These are phyloP conservation scores for Rhodotorula sp. DNA, from an alignment of 1,284 basidiomycete species.

Conservation along the genomic window DNA sequence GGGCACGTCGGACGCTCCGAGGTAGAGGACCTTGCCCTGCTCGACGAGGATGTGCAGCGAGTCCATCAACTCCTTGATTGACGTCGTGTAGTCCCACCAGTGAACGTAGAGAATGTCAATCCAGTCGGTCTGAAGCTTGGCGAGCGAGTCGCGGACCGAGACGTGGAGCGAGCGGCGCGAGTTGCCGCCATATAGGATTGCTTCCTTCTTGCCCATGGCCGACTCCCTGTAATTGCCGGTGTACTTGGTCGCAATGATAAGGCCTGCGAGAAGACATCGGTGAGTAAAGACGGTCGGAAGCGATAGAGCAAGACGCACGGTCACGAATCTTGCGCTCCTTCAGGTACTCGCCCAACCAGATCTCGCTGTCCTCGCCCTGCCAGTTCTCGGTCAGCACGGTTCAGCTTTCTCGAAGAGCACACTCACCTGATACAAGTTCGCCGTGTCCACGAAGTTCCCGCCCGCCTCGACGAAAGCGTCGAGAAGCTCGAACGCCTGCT, in stretches of 20 bases:
- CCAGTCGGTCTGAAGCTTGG: conserved; percentile 59
- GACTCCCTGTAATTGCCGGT: conserved; percentile 41
- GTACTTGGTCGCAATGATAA: conserved; percentile 56
- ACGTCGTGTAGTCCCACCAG: conserved; percentile 56
- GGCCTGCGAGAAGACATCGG: conserved; percentile 1
- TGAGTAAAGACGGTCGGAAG: no score
- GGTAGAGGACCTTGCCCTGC: conserved; percentile 56
- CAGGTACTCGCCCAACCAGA: conserved; percentile 61
- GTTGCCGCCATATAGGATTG: conserved; percentile 55
- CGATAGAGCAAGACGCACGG: conserved; percentile 43
- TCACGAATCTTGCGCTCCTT: conserved; percentile 56
- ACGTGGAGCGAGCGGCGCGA: conserved; percentile 53
- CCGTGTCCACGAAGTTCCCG: conserved; percentile 48
- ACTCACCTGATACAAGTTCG: conserved; percentile 24
- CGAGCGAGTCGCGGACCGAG: conserved; percentile 52
- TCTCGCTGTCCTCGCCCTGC: conserved; percentile 56
- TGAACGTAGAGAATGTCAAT: conserved; percentile 56
- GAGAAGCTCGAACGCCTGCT: conserved; percentile 55
- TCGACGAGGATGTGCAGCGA: conserved; percentile 54
- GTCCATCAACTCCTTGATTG: conserved; percentile 60
- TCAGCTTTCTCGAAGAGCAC: neutral
- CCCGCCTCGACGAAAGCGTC: conserved; percentile 52
- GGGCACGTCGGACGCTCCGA: conserved; percentile 53
- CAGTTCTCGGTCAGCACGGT: no score
- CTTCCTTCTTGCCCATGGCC: conserved; percentile 44